Evolutionary conservation across 2,329 filamentous ascomycete genomes (phyloP).

Genomic region (Anthostomella pinea): DNA sequence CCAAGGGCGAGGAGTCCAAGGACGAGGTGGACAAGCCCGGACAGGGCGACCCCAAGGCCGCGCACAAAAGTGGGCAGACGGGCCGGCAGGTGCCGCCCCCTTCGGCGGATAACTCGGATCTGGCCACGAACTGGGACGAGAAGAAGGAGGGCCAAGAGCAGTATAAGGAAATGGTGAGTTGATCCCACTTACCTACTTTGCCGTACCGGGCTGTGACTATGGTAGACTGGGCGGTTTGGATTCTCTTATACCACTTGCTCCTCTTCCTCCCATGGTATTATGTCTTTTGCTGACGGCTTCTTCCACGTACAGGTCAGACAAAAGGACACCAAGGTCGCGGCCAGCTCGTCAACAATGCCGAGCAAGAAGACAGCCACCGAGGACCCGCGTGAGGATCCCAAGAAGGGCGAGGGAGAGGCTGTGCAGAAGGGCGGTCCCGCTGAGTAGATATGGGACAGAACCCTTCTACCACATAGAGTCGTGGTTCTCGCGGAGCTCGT

Average conservation of each 20-base stretch:
- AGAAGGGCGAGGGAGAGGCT: slow-evolving; percentile 22
- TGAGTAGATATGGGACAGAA: neutral
- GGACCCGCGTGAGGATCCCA: slow-evolving; percentile 25
- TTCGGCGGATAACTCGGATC: slow-evolving; percentile 15
- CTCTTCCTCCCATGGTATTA: neutral
- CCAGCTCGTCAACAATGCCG: slow-evolving; percentile 18
- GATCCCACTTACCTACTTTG: neutral
- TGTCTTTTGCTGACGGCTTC: neutral
- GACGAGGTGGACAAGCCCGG: slow-evolving; percentile 2
- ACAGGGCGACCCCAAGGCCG: slow-evolving; percentile 6
- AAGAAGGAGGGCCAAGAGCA: slow-evolving; percentile 23
- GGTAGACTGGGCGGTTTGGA: neutral
- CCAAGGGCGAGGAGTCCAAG: slow-evolving; percentile 1
- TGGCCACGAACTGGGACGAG: slow-evolving; percentile 16
- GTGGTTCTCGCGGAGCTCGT: neutral
- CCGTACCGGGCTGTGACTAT: neutral
- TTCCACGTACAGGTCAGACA: slow-evolving; percentile 8
- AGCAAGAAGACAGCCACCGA: slow-evolving; percentile 24
- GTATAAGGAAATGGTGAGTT: slow-evolving; percentile 19
- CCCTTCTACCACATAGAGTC: neutral
- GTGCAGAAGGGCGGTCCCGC: neutral
- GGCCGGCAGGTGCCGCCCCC: slow-evolving; percentile 14
- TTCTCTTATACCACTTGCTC: neutral
- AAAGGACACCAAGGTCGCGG: slow-evolving; percentile 20
- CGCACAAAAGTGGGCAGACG: slow-evolving; percentile 4